Base-by-base conservation (phyloP, 495 filamentous ascomycete species). In the Daldinia grandis region DNA sequence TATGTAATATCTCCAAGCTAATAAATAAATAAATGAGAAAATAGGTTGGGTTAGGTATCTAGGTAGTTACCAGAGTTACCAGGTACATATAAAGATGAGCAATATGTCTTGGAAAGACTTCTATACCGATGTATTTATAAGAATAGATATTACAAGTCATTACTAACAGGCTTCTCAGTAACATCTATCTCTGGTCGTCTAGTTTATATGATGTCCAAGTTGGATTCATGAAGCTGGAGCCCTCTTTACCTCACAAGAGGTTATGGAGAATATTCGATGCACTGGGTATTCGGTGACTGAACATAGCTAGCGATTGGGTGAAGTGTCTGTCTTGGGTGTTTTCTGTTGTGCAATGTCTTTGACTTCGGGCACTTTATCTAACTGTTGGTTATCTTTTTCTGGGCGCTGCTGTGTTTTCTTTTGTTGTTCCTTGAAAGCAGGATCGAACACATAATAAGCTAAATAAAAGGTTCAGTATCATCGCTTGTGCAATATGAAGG, bases 401-500 rank as follows among this genome's bases (percentile, higher is more conserved):
- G 35, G 30, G 6, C 51, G 27, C 24, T 59, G 66, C 1, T 80
- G 70, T 47, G 59, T 54, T 31, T 76, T 68, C 6, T 79, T 61
- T 24, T 79, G 78, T 38, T 80, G 61, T 14, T 81, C 80, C 67
- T 76, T 75, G 4, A 85, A 68, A 21, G 66, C 55, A 7, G 83
- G 81, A 15, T 75, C 73, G 64, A 85, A 83, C 3, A 78, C 75
- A 65, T 81, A 84, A 57, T 79, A 77, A 17, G 81, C 84, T 86
- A 44, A 19, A 37, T 47, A 12, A 38, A 10, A 21, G 37, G 66
- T 73, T 70, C 19, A 62, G 53, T 28, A 70, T 53, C 15, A 61
- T 47, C 60, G 70, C 76, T 21, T 27, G 21, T 58, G 7, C 27
- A n/a, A 2, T 40, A 10, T 40, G 42, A 17, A 42, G 14, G 12